Base-by-base conservation (phyloP, 78 protist genomes). In the Acrasis kona region DNA sequence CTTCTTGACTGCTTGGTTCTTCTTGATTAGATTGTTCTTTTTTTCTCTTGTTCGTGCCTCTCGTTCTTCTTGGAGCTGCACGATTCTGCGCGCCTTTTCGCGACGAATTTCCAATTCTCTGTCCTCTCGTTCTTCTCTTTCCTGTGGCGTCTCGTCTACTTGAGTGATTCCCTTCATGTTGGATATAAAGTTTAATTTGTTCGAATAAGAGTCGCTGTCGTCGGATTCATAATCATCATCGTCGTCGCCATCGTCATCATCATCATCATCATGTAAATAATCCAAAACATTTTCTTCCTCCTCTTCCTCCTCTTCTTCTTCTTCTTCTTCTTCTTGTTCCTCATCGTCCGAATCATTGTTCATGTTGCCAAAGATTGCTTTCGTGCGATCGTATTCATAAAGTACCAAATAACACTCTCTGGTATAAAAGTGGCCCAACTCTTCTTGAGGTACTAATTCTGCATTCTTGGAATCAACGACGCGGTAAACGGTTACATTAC, bases 251-350 rank as follows among this genome's bases (percentile, higher is more conserved):
- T 67, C 71, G 12, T 67, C 19, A 19, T 67, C 71, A 19, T 30
- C 71, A 67, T 19, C 19, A 19, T 67, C 61, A 50, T 50, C 61
- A 50, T 50, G 34, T 50, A 19, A 19, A 19, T n/a, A 50, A 19
- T 50, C 61, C 19, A 19, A 19, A n/a, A 19, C 71, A 19, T 30
- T 19, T 67, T 67, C 28, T 30, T 67, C 71, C 19, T 19, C 71
- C 12, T 67, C 71, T 19, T 67, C 71, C n/a, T 67, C 71, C 28
- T 67, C 71, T 30, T 67, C 71, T 67, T 67, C 71, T 67, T 67
- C 71, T 67, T 19, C 71, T 67, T 30, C 19, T 30, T 67, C 71
- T 30, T 19, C 61, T 19, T 50, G 19, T 50, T 50, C 19, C 19
- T 19, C 61, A 50, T 19, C 61, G 61, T 50, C 61, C 34, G 34